Conservation (phyloP, 2,329 filamentous ascomycete genomes). For the Kalmusia sp. region DNA sequence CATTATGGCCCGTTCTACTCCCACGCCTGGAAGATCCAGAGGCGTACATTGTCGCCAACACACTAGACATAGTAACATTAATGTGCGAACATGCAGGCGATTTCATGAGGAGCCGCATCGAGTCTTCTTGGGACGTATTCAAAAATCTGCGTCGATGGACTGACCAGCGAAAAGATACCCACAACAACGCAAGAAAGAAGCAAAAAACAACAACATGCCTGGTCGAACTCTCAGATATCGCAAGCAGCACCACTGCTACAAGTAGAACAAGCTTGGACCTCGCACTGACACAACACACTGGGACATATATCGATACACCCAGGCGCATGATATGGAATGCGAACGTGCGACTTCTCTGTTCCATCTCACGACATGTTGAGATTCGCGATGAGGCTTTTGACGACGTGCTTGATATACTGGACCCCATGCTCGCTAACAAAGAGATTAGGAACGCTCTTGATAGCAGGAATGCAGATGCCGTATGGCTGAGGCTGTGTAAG, state of each 20-base stretch:
- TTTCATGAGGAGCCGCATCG: constrained; percentile 79
- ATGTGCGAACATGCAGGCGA: constrained; percentile 78
- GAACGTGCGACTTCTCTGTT: constrained; percentile 64
- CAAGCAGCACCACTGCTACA: not conserved
- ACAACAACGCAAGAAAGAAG: not conserved
- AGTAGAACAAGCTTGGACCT: not conserved
- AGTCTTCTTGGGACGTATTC: constrained; percentile 72
- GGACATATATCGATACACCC: constrained; percentile 61
- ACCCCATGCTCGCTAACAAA: constrained; percentile 44
- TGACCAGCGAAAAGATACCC: constrained; percentile 13
- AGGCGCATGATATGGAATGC: constrained; percentile 70
- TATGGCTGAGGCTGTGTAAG: constrained; percentile 66
- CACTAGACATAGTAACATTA: constrained; percentile 71
- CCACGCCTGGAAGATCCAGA: constrained; percentile 72
- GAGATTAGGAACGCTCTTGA: constrained; percentile 67
- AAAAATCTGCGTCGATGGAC: constrained; percentile 38
- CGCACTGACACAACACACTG: constrained; percentile 11
- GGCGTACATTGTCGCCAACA: constrained; percentile 71
- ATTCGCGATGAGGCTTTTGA: constrained; percentile 76
- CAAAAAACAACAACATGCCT: constrained; percentile 4
- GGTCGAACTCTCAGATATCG: constrained; percentile 1
- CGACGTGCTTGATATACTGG: constrained; percentile 70
- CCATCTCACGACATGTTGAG: constrained; percentile 67
- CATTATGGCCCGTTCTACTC: constrained; percentile 84
- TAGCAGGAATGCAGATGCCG: constrained; percentile 72